Evolutionary conservation across 2,329 filamentous ascomycete species (phyloP).

Genomic region (Hymenoscyphus linearis): DNA sequence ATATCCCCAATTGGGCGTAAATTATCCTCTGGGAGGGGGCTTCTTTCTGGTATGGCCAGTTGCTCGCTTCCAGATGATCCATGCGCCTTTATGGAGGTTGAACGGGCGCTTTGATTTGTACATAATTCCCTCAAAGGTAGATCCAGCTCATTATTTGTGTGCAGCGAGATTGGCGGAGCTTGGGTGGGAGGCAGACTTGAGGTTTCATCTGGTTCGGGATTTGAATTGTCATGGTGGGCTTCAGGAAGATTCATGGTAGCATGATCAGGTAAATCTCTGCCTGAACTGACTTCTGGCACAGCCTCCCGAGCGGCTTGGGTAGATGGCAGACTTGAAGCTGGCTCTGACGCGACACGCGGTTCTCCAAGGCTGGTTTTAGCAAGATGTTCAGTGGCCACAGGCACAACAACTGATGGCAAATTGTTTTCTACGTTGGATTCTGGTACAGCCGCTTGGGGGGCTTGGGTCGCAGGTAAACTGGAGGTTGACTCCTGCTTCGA

Average conservation of each 20-base stretch:
- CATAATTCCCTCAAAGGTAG: slow-evolving; percentile 18
- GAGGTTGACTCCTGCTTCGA: neutral
- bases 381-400: neutral
- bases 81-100: neutral
- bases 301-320: neutral
- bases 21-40: slow-evolving; percentile 19
- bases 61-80: neutral
- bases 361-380: neutral
- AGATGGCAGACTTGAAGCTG: neutral
- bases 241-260: too few species aligned
- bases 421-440: neutral
- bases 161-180: neutral
- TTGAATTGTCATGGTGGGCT: too few species aligned
- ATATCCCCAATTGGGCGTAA: slow-evolving; percentile 27
- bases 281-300: neutral
- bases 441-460: neutral
- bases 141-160: neutral
- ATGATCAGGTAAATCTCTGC: too few species aligned
- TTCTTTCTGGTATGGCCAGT: slow-evolving; percentile 30
- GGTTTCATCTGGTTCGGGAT: neutral
- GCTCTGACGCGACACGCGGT: neutral
- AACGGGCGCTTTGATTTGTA: slow-evolving; percentile 6
- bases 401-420: neutral
- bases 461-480: neutral
- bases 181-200: neutral